phyloP scores from a whole-genome alignment of 2,329 filamentous ascomycete species.

The Huntiella bhutanensis region DNA sequence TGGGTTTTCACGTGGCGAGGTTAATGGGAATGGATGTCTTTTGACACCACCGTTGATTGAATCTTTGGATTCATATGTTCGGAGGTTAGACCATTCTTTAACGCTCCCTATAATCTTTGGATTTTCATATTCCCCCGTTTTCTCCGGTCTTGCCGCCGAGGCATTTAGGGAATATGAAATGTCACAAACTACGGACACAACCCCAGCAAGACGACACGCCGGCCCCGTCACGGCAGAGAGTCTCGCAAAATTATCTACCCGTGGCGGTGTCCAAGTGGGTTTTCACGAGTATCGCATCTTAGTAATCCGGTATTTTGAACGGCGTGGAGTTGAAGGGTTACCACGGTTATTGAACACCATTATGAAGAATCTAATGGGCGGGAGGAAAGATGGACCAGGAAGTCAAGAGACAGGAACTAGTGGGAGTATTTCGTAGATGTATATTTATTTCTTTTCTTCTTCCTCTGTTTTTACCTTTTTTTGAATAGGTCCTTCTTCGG shows the following conservation, averaged over 20 bases:
- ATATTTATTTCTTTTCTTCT: slow-evolving; percentile 1
- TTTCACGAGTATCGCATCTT: slow-evolving; percentile 61
- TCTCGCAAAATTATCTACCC: slow-evolving; percentile 39
- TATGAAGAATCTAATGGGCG: slow-evolving; percentile 52
- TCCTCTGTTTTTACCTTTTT: slow-evolving; percentile 1
- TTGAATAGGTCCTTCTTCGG: neutral
- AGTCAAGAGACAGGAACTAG: neutral
- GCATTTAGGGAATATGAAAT: slow-evolving; percentile 38
- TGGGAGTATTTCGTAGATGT: neutral
- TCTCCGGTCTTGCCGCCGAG: slow-evolving; percentile 35
- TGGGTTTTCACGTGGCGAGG: slow-evolving; percentile 46
- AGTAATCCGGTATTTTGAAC: slow-evolving; percentile 50
- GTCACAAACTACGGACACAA: slow-evolving; percentile 16
- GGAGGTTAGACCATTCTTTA: slow-evolving; percentile 27
- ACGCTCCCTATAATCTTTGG: slow-evolving; percentile 33
- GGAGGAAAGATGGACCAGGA: slow-evolving; percentile 16
- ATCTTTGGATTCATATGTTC: slow-evolving; percentile 29
- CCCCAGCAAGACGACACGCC: slow-evolving; percentile 28
- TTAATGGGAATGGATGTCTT: slow-evolving; percentile 39
- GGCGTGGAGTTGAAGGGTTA: slow-evolving; percentile 44
- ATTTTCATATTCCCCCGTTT: slow-evolving; percentile 37
- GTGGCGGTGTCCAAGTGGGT: slow-evolving; percentile 44
- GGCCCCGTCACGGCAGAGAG: slow-evolving; percentile 53
- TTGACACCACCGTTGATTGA: slow-evolving; percentile 26
- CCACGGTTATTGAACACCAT: slow-evolving; percentile 60